phyloP scores from a whole-genome alignment of 805 yeast genomes.

The Ogataea wickerhamii region DNA sequence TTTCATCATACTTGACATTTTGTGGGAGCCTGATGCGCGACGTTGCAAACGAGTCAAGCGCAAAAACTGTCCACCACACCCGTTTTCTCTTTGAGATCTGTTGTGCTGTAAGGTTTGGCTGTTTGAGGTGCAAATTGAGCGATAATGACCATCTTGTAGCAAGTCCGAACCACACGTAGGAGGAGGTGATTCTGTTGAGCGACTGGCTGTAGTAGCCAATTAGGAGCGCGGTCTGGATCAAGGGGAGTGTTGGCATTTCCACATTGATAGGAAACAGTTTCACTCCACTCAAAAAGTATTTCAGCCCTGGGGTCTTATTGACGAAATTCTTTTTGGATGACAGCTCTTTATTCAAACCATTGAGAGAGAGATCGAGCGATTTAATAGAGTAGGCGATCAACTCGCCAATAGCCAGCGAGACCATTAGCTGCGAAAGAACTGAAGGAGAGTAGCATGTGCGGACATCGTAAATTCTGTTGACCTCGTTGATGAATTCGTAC shows the following conservation, averaged over 20 bases:
- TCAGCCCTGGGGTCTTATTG: constrained; percentile 29
- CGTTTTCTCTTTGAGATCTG: constrained; percentile 33
- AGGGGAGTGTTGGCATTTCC: constrained; percentile 32
- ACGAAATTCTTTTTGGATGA: constrained; percentile 15
- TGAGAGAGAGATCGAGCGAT: constrained; percentile 18
- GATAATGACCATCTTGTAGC: constrained; percentile 33
- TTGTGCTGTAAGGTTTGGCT: constrained; percentile 11
- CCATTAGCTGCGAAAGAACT: constrained; percentile 15
- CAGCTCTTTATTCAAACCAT: constrained; percentile 15
- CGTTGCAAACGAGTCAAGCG: constrained; percentile 36
- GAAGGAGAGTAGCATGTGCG: constrained; percentile 17
- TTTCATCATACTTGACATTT: constrained; percentile 32
- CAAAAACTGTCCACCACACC: constrained; percentile 40
- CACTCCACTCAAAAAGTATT: constrained; percentile 27
- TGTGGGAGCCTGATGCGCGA: constrained; percentile 36
- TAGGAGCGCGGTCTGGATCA: constrained; percentile 33
- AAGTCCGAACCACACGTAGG: constrained; percentile 34
- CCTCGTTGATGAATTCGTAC: constrained; percentile 15
- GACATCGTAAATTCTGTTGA: constrained; percentile 20
- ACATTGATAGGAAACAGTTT: constrained; percentile 23
- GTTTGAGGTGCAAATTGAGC: constrained; percentile 32
- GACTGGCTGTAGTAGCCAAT: constrained; percentile 36
- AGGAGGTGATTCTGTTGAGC: constrained; percentile 34
- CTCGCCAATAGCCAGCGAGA: constrained; percentile 27
- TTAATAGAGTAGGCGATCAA: constrained; percentile 20